Conservation (phyloP, 2,329 filamentous ascomycete genomes). For the Sporothrix brunneoviolacea region DNA sequence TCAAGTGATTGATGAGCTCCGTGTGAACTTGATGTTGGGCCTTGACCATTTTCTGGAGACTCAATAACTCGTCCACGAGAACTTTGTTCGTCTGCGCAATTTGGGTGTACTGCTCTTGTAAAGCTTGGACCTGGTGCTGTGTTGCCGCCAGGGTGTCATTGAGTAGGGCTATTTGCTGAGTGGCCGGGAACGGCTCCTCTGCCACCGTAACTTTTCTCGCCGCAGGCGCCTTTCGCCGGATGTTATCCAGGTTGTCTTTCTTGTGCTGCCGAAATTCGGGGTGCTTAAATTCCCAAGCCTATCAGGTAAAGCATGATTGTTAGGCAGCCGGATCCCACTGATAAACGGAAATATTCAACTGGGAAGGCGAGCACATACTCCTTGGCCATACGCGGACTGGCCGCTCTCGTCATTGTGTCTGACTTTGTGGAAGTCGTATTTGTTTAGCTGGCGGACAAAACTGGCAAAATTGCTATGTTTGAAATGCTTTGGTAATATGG, state of each 20-base stretch:
- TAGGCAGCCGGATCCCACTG: too few species aligned
- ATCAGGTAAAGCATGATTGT: slow-evolving; percentile 11
- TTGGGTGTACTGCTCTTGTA: slow-evolving; percentile 80
- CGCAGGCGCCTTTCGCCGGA: slow-evolving; percentile 88
- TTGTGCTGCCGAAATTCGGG: slow-evolving; percentile 93
- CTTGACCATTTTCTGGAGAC: slow-evolving; percentile 54
- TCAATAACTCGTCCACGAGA: slow-evolving; percentile 55
- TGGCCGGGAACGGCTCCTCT: slow-evolving; percentile 69
- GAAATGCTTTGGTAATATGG: slow-evolving; percentile 95
- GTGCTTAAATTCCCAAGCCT: slow-evolving; percentile 97
- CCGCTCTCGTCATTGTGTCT: slow-evolving; percentile 82
- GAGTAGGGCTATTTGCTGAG: slow-evolving; percentile 82
- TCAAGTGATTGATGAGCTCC: slow-evolving; percentile 51
- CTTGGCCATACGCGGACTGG: slow-evolving; percentile 72
- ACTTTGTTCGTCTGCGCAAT: slow-evolving; percentile 58
- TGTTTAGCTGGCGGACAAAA: slow-evolving; percentile 68
- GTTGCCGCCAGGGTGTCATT: slow-evolving; percentile 84
- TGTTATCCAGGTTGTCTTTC: slow-evolving; percentile 94
- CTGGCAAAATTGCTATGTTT: slow-evolving; percentile 99
- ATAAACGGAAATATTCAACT: slow-evolving; percentile 18
- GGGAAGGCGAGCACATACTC: slow-evolving; percentile 42
- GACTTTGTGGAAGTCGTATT: slow-evolving; percentile 82
- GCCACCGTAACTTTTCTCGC: slow-evolving; percentile 61
- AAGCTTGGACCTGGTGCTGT: slow-evolving; percentile 81
- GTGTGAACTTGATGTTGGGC: slow-evolving; percentile 51